A percentile compares a stretch with the other conserved stretches of the same genome.
Conservation (phyloP, 2,329 filamentous ascomycete genomes). For the Stachybotrys elegans region DNA sequence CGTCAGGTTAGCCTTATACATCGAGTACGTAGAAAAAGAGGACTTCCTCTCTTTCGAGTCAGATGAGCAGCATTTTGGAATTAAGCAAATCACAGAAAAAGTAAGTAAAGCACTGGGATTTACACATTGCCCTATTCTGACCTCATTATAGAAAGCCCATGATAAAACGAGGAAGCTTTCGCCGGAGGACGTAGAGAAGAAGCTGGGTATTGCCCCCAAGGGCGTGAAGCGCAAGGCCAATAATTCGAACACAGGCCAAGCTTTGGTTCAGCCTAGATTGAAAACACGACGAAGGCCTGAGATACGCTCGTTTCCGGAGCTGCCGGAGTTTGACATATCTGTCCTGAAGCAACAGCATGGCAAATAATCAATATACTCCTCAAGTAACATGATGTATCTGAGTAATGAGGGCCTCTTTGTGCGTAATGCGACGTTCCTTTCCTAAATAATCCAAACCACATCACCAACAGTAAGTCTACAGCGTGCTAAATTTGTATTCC, state of each 20-base stretch:
- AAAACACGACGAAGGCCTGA: not conserved
- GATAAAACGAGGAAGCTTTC: not conserved
- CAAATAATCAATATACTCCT: not conserved
- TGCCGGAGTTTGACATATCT: not conserved
- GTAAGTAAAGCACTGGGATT: not conserved
- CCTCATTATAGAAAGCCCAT: not conserved
- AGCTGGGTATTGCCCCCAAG: not conserved
- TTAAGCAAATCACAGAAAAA: not conserved
- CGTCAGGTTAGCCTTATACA: not conserved
- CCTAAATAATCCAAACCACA: not conserved
- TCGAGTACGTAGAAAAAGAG: not conserved
- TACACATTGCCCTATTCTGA: not conserved
- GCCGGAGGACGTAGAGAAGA: constrained; percentile 1
- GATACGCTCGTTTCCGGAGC: not conserved
- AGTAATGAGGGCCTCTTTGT: not conserved
- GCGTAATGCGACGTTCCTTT: not conserved
- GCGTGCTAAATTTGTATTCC: not conserved
- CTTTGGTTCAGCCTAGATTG: not conserved
- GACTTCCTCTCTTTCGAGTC: not conserved
- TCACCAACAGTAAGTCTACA: not conserved
- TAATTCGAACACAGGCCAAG: not conserved
- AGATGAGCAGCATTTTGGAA: not conserved
- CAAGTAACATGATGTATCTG: not conserved
- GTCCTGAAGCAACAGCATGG: not conserved
- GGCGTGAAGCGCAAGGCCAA: not conserved